Base-by-base conservation (phyloP, 2,329 filamentous ascomycete species). In the Colletotrichum endophyticum region DNA sequence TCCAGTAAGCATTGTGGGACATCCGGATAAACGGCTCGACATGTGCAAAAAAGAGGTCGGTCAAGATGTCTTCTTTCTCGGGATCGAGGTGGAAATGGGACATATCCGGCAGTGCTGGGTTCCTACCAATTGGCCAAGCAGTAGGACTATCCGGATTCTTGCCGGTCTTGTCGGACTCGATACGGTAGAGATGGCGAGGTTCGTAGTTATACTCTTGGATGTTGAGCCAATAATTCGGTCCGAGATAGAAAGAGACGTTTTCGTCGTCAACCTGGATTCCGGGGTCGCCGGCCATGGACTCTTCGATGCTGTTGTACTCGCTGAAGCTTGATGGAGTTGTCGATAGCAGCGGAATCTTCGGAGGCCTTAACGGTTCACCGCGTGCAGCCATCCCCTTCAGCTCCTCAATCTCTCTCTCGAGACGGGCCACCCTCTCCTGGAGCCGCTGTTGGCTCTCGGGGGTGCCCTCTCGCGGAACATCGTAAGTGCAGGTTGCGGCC, bases 181-280 rank as follows among this genome's bases (percentile, higher is more conserved):
- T 72, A 13, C 63, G 72, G 15, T 75, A 75, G 4, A 77, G 75
- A 32, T 69, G 75, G 7, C 73, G 73, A 27, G 75, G 75, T 39
- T 77, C 75, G 53, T 68, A 77, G 57, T 72, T 67, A 34, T 72
- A 28, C 6, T 77, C 73, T 32, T 77, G 75, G 3, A 76, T 62
- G 44, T 75, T 77, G 28, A 77, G 72, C 75, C 75, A 77, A 69
- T 72, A 72, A 28, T 72, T 72, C 8, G 75, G 75, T 2, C 75
- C 75, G 28, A 77, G 72, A 22, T 77, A 76, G n/a, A 69, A 77
- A n/a, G 75, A 77, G 4, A 76, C 73, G 36, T 76, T 70, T 5
- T 75, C 71, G 49, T 77, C 75, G 68, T 71, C 75, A 7, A 77
- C 68, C 8, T 77, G 75, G 66, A 72, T 76, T 7, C 75, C 75